These are phyloP conservation scores for Oxytropis ochrocephala DNA, from an alignment of 306 rosid genomes.

Conservation along the genomic window DNA sequence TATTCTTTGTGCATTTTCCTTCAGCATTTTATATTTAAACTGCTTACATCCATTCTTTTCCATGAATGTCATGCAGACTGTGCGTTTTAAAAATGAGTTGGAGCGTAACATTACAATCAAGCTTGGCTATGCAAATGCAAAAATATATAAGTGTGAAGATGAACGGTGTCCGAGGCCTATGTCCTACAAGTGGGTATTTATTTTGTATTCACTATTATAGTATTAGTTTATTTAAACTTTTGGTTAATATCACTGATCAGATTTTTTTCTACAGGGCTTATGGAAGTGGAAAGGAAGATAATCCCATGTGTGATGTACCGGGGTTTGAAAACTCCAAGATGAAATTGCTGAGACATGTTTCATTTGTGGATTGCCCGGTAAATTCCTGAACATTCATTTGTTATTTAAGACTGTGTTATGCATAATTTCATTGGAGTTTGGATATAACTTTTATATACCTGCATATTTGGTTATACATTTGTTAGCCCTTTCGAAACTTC, in stretches of 20 bases:
- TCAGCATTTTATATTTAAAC: neutral
- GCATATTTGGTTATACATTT: neutral
- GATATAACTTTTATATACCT: neutral
- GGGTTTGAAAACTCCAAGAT: slow-evolving; percentile 85
- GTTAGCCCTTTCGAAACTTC: neutral
- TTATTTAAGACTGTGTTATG: neutral
- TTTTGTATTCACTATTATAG: neutral
- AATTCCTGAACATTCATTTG: neutral
- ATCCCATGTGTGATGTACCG: slow-evolving; percentile 76
- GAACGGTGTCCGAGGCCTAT: slow-evolving; percentile 90
- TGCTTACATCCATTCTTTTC: neutral
- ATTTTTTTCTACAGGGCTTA: slow-evolving; percentile 56
- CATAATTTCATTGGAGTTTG: neutral
- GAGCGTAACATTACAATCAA: slow-evolving; percentile 96
- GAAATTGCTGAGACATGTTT: slow-evolving; percentile 85
- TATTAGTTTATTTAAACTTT: slow-evolving; percentile 12
- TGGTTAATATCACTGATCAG: neutral
- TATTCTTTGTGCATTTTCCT: neutral
- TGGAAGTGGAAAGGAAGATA: slow-evolving; percentile 98
- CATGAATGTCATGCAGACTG: slow-evolving; percentile 51
- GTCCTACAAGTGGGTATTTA: slow-evolving; percentile 76
- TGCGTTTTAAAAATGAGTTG: slow-evolving; percentile 92
- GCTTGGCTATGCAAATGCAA: slow-evolving; percentile 95
- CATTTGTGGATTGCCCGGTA: slow-evolving; percentile 95
- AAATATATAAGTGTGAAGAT: slow-evolving; percentile 86